Evolutionary conservation across 306 rosid genomes (phyloP), one percentile per base, ranked within the genome.

Genomic region (Adenanthera pavonina): DNA sequence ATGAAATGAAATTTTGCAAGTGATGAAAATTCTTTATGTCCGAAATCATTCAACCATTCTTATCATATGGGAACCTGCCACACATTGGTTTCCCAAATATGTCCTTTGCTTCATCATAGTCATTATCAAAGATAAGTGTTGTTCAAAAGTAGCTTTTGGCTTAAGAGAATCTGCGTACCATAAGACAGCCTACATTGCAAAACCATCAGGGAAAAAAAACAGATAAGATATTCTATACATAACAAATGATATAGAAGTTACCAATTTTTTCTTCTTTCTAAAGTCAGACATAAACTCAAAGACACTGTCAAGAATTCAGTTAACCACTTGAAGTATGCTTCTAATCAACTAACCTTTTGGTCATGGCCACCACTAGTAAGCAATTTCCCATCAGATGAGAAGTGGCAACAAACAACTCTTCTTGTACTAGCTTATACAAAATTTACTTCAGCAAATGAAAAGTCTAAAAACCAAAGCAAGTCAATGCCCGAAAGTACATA

Each of bases 291-390:
- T 34, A 80, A 57, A 48, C 56, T 44, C 12, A 7, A 65, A 74
- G 78, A 83, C 41, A 69, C 70, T 60, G 46, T 85, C 74, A 36
- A 19, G 9, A 76, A 75, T 53, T 70, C 78, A 34, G 68, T 69
- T 44, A 48, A 70, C 62, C 67, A 74, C 19, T 41, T 73, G 64
- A 75, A 79, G 61, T 48, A 49, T n/a, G 68, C 56, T 57, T 56
- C 17, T 56, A 70, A 76, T 76, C 36, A 14, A 43, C 90, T 79
- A 75, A 90, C 99, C 94, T 90, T 95, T 84, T 93, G 93, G 83
- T 95, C 99, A 81, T 95, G 99, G 68, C 99, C 97, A 60, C 99
- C 97, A 69, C 97, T 95, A 61, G 97, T 92, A 47, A 95, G 92
- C 81, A 95, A 85, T 83, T 95, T 95, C 67, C 99, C 97, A 85